Base-by-base conservation (phyloP, 805 yeast genomes). In the Pichia rugopelliculosa region DNA sequence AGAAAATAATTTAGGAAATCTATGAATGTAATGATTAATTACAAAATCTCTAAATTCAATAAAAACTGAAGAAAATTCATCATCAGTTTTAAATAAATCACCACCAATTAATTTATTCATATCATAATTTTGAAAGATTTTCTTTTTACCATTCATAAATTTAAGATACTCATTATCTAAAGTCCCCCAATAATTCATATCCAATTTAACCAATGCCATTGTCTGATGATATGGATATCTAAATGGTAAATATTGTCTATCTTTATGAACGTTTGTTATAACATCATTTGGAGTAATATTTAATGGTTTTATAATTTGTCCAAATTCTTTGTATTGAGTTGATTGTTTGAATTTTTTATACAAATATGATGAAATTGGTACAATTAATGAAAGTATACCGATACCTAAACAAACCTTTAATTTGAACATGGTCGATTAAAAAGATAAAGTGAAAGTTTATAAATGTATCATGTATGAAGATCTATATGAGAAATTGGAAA, bases 171-270 rank as follows among this genome's bases (percentile, higher is more conserved):
- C 64, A 50, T 65, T 66, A 55, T 73, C 74, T 66, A 75, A 67
- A 44, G 74, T 76, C 49, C 73, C 65, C 79, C 78, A 74, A 58
- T 71, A 73, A 57, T 75, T 74, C 46, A 75, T 68, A 51, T 74
- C 78, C 40, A 74, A 57, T 44, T 69, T 71, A 56, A 69, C 72
- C 12, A 74, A 66, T 1, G 77, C 69, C 79, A 75, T 75, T 7
- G 79, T 75, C 55, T 75, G 79, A 51, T 73, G 75, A 52, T 74
- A 71, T 3, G 79, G 79, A 73, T 74, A 74, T 51, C 79, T 62
- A 52, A 75, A 73, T 2, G 78, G 79, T 62, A 77, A 67, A 73
- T 77, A 75, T 1, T 76, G 77, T 49, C 77, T 61, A 52, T 73
- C 77, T 8, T 37, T 22, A 39, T 56, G 56, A 8, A 15, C 13